Evolutionary conservation across 371 early-diverging fungal genomes (phyloP).

Genomic region (Amoeboaphelidium protococcarum): DNA sequence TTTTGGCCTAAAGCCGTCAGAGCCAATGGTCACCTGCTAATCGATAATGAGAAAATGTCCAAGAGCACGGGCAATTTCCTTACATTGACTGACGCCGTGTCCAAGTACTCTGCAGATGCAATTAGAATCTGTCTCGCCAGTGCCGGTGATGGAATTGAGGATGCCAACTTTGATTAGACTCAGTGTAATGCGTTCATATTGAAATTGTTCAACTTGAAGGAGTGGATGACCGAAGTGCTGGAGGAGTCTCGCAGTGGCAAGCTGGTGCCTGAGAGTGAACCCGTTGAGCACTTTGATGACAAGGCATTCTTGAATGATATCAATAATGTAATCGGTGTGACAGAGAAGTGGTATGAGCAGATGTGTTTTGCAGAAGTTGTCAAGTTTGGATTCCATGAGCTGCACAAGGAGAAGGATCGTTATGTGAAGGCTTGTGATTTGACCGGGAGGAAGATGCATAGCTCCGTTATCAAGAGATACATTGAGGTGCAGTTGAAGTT

Average conservation of each 20-base stretch:
- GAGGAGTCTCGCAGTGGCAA: conserved; percentile 11
- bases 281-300: conserved; percentile 53
- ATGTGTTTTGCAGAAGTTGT: conserved; percentile 85
- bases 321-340: conserved; percentile 31
- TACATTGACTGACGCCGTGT: conserved; percentile 59
- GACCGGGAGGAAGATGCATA: conserved; percentile 38
- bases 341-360: conserved; percentile 43
- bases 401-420: conserved; percentile 65
- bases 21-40: conserved; percentile 90
- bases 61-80: conserved; percentile 99
- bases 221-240: conserved; percentile 52
- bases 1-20: conserved; percentile 85
- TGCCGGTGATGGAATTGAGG: conserved; percentile 74
- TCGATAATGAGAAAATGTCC: conserved; percentile 97
- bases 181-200: conserved; percentile 94
- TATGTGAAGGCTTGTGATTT: conserved; percentile 56
- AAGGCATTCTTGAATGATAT: conserved; percentile 64
- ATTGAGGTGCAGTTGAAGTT: conserved; percentile 55
- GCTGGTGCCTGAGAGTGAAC: conserved; percentile 14
- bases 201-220: conserved; percentile 66
- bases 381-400: conserved; percentile 78
- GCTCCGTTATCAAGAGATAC: conserved; percentile 44
- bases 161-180: conserved; percentile 94
- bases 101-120: conserved; percentile 89
- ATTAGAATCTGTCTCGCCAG: conserved; percentile 86